Conservation (phyloP, 768 basidiomycete species). For the Suillus subaureus region DNA sequence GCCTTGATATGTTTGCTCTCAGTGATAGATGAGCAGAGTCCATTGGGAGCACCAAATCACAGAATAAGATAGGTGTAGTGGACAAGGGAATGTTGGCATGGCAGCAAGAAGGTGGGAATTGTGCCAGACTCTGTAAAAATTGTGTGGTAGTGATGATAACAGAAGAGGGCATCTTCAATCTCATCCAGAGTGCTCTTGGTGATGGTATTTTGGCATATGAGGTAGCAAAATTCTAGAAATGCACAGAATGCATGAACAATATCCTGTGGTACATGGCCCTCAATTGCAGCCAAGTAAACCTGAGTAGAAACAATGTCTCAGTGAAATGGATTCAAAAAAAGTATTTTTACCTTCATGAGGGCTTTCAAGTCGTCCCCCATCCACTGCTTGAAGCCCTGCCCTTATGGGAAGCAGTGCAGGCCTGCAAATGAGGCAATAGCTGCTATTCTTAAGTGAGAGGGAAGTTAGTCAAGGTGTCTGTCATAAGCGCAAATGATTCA, state of each 20-base stretch:
- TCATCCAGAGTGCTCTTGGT: slow-evolving; percentile 12
- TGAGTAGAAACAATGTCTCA: no score
- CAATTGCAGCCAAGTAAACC: no score
- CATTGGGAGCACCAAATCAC: slow-evolving; percentile 31
- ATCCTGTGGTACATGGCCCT: no score
- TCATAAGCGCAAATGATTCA: no score
- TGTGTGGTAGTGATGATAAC: slow-evolving; percentile 22
- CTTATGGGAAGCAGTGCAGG: slow-evolving; percentile 26
- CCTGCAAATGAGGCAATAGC: slow-evolving; percentile 10
- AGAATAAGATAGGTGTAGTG: slow-evolving; percentile 25
- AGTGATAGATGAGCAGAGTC: slow-evolving; percentile 24
- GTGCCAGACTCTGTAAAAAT: slow-evolving; percentile 14
- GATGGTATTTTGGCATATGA: slow-evolving; percentile 17
- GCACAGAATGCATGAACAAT: background rate
- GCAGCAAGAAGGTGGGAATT: slow-evolving; percentile 15
- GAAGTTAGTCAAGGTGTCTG: no score
- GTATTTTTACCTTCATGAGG: slow-evolving; percentile 6
- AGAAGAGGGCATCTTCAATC: slow-evolving; percentile 13
- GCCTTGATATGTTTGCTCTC: slow-evolving; percentile 24
- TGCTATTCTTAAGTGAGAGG: no score
- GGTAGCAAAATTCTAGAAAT: slow-evolving; percentile 32
- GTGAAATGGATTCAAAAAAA: no score
- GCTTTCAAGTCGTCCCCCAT: slow-evolving; percentile 33
- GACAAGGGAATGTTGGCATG: slow-evolving; percentile 20
- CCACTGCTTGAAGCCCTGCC: slow-evolving; percentile 36